Evolutionary conservation across 2,329 filamentous ascomycete genomes (phyloP), one percentile per base, ranked within the genome.

Genomic region (Hypoxylon sp.): DNA sequence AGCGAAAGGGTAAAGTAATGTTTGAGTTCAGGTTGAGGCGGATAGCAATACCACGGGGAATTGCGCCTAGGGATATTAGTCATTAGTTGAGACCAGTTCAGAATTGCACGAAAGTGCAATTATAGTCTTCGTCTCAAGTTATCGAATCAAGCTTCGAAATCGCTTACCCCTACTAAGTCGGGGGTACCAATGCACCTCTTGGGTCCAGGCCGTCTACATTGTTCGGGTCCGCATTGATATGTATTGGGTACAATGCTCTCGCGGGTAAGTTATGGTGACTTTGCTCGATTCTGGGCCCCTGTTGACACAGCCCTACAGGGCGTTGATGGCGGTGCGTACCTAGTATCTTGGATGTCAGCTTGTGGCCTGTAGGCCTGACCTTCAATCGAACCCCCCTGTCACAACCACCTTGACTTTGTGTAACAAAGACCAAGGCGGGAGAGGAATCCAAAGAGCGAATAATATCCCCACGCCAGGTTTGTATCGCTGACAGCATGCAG

Each of bases 271-370:
- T n/a, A n/a, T n/a, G 42, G 46, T 32, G 37, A 25, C 46, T 41
- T 23, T 38, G 49, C 37, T 44, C 45, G 27, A 50, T 17, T 46
- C 54, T n/a, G 20, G 30, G 13, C 45, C 49, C 51, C 41, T 53
- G 55, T 48, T 15, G 35, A 35, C 55, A 55, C 54, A 60, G 57
- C 57, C 57, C 48, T 60, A 60, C 55, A 49, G 57, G 57, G 57
- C 57, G 51, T 35, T 41, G 37, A 57, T n/a, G 27, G n/a, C 32
- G 25, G 35, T 15, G 42, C 27, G 46, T 36, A 31, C 12, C 44
- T 43, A 40, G 32, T 29, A 12, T 45, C 42, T 31, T 29, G 20
- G 29, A n/a, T 54, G 55, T 50, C 47, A 55, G 51, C 51, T 37
- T 47, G 40, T 46, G 42, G 34, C 34, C 29, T 52, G 43, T 43